A percentile compares a stretch with the other conserved stretches of the same genome.
Conservation (phyloP, 345 rosid genomes). For the Litchi chinensis region DNA sequence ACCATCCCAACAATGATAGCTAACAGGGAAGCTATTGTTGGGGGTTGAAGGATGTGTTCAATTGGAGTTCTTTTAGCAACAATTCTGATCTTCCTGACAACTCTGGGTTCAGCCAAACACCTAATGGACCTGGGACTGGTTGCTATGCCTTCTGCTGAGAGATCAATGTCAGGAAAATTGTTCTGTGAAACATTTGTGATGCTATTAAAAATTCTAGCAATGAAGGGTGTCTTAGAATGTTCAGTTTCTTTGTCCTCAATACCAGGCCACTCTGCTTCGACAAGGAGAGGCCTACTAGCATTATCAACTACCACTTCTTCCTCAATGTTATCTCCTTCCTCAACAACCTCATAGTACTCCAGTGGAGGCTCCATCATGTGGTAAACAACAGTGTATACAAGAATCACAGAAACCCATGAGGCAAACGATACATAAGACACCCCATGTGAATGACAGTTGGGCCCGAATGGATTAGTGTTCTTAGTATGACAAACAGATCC, state of each 20-base stretch:
- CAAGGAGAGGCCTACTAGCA: conserved; percentile 69
- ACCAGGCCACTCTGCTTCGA: conserved; percentile 97
- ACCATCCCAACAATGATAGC: conserved; percentile 79
- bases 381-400: conserved; percentile 95
- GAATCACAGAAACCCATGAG: conserved; percentile 91
- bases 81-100: conserved; percentile 83
- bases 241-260: conserved; percentile 92
- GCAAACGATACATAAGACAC: conserved; percentile 93
- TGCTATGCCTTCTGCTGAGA: conserved; percentile 34
- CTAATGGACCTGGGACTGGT: conserved; percentile 69
- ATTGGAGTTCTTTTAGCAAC: conserved; percentile 91
- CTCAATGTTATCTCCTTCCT: conserved; percentile 60
- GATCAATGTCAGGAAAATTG: conserved; percentile 60
- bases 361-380: conserved; percentile 98
- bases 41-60: conserved; percentile 89
- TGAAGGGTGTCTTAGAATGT: conserved; percentile 78
- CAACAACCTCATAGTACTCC: conserved; percentile 81
- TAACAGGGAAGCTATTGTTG: conserved; percentile 81
- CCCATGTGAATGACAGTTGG: conserved; percentile 64
- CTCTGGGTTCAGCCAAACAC: conserved; percentile 87
- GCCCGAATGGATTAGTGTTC: conserved; percentile 61
- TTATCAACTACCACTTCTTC: conserved; percentile 37
- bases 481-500: conserved; percentile 79
- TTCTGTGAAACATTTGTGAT: conserved; percentile 49
- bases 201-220: conserved; percentile 69